Conservation (phyloP, 345 rosid species). For the Cochlearia excelsa region DNA sequence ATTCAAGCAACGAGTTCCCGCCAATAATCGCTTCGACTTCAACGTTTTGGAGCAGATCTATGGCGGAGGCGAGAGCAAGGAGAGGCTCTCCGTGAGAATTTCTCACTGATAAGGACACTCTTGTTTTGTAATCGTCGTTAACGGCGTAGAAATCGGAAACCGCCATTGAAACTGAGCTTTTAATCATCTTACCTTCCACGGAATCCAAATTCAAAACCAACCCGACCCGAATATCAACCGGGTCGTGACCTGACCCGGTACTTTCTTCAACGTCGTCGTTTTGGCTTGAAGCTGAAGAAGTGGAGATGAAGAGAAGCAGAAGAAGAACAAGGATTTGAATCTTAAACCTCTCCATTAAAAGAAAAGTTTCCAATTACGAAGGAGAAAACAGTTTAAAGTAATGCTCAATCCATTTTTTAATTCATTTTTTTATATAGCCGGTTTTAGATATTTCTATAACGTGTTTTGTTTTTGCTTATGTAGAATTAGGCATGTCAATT, state of each 20-base stretch:
- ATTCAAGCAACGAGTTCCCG: conserved; percentile 20
- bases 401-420: too few species aligned
- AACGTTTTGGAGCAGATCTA: conserved; percentile 16
- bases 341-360: conserved; percentile 21
- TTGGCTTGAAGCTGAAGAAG: conserved; percentile 9
- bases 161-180: conserved; percentile 29
- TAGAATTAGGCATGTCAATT: too few species aligned
- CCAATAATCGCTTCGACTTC: conserved; percentile 21
- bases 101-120: conserved; percentile 17
- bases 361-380: not conserved
- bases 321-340: not conserved
- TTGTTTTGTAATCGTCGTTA: conserved; percentile 12
- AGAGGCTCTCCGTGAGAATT: conserved; percentile 34
- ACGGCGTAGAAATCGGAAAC: conserved; percentile 28
- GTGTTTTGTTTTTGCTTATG: too few species aligned
- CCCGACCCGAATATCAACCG: conserved; percentile 6
- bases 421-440: too few species aligned
- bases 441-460: too few species aligned
- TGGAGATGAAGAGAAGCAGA: conserved; percentile 14
- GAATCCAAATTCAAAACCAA: conserved; percentile 33
- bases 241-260: not conserved
- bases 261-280: conserved; percentile 12
- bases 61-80: conserved; percentile 24
- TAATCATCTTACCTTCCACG: conserved; percentile 29
- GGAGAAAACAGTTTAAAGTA: too few species aligned